Percentiles rank a stretch among this genome's conserved stretches.
phyloP scores from a whole-genome alignment of 306 rosid species.

The Vigna nakashimae region DNA sequence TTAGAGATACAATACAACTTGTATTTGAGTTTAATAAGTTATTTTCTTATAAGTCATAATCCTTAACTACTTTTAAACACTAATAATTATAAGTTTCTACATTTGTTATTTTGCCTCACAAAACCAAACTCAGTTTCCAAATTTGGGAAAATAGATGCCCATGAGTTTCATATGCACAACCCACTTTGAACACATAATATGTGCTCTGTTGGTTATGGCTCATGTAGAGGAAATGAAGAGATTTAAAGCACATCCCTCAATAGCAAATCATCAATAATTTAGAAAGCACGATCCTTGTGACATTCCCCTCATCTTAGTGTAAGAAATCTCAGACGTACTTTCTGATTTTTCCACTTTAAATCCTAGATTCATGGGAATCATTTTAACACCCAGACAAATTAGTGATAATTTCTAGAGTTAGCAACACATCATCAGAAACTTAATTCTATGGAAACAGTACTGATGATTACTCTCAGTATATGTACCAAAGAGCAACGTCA shows the following conservation, averaged over 20 bases:
- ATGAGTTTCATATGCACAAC: conserved; percentile 48
- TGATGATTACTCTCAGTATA: background rate
- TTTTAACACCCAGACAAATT: background rate
- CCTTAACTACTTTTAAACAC: conserved; percentile 42
- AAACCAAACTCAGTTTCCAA: conserved; percentile 29
- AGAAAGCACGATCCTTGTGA: conserved; percentile 47
- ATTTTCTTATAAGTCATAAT: conserved; percentile 13
- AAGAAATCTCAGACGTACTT: background rate
- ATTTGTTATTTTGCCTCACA: background rate
- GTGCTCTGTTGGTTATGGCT: conserved; percentile 4
- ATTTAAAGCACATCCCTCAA: background rate
- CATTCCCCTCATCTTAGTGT: conserved; percentile 9
- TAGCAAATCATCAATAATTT: conserved; percentile 28
- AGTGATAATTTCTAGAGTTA: background rate
- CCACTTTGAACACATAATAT: conserved; percentile 46
- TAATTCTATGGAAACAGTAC: conserved; percentile 2
- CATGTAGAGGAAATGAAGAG: conserved; percentile 40
- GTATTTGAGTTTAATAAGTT: background rate
- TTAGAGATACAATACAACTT: conserved; percentile 35
- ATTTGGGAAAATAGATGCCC: conserved; percentile 33
- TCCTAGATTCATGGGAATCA: background rate
- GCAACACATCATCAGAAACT: background rate
- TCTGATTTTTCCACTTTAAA: background rate
- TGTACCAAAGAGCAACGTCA: background rate
- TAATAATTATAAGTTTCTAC: conserved; percentile 11